These are phyloP conservation scores for Tolypocladium nubicola DNA, from an alignment of 2,329 filamentous ascomycete species.

Conservation along the genomic window DNA sequence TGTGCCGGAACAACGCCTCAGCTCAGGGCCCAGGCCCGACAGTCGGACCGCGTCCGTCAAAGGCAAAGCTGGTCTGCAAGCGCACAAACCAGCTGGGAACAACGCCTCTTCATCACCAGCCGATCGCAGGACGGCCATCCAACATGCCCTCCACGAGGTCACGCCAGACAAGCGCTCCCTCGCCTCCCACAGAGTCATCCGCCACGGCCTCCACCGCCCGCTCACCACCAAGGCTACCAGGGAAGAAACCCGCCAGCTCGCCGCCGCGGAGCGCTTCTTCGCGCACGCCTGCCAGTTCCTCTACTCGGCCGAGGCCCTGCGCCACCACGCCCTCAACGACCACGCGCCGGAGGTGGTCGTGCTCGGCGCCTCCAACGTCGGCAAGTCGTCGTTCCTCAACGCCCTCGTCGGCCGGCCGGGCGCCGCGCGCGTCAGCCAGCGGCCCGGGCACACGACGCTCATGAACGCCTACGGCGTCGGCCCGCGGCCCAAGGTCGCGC, in stretches of 20 bases:
- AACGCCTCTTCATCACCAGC: neutral
- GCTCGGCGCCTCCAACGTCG: constrained; percentile 79
- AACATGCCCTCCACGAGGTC: neutral
- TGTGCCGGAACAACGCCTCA: neutral
- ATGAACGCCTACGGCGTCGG: constrained; percentile 49
- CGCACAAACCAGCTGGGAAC: neutral
- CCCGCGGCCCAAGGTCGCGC: constrained; percentile 19
- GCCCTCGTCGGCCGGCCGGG: constrained; percentile 49
- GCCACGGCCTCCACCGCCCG: constrained; percentile 2
- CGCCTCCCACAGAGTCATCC: constrained; percentile 7
- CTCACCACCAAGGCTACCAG: constrained; percentile 8
- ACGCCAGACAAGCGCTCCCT: constrained; percentile 6
- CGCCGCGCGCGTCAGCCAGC: constrained; percentile 37
- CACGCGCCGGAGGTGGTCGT: constrained; percentile 57
- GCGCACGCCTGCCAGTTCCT: constrained; percentile 26
- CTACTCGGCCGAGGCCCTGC: constrained; percentile 38
- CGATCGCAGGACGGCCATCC: neutral
- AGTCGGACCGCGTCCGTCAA: neutral
- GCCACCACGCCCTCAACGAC: constrained; percentile 39
- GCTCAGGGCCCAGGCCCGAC: neutral
- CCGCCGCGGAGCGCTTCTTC: constrained; percentile 21
- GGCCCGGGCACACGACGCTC: constrained; percentile 40
- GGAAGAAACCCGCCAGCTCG: constrained; percentile 13
- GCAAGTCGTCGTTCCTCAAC: constrained; percentile 84
- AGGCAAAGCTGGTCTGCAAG: neutral